Evolutionary conservation across 2,329 filamentous ascomycete genomes (phyloP), one percentile per base, ranked within the genome.

Genomic region (Parascedosporium putredinis): DNA sequence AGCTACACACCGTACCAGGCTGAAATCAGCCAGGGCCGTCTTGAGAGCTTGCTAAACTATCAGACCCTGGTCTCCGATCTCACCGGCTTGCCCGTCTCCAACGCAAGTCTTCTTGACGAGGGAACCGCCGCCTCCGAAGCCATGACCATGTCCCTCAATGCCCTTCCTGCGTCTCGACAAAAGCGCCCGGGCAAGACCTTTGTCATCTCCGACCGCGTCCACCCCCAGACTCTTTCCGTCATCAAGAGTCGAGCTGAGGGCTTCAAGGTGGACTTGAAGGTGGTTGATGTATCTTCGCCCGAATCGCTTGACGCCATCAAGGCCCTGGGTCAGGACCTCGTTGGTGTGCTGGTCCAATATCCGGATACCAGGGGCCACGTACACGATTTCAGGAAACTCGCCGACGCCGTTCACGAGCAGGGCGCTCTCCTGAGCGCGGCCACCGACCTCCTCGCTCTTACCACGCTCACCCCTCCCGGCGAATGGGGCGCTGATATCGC

Each of bases 1-100:
- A 95, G 89, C 69, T 96, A 97, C 67, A 96, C 91, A 0, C 91
- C 91, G 14, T 97, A 96, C 68, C 91, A 97, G 70, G 86, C 91
- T 2, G 91, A 97, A 70, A 95, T 97, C 71, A 95, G 89, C 64
- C 91, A 97, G 69, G 91, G 91, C 31, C 83, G 91, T 50, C 69
- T 97, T 54, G 88, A 96, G 73, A 95, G 88, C 5, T 72, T 97
- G 49, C 73, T 97, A 55, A 97, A 97, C 73, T 97, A 89, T 71
- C 91, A 97, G 73, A 97, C 91, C 16, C 75, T 97, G 72, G 84
- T 95, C 7, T 82, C 83, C 2, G 91, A 96, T 62, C 72, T 97
- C 55, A 96, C 91, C 0, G 88, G 80, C 1, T 76, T 97, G 25
- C 80, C 87, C 20, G 88, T 96, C 55, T 81, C 91, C 53, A 96